Evolutionary conservation across 2,329 filamentous ascomycete genomes (phyloP), one percentile per base, ranked within the genome.

Genomic region (Colletotrichum sp.): DNA sequence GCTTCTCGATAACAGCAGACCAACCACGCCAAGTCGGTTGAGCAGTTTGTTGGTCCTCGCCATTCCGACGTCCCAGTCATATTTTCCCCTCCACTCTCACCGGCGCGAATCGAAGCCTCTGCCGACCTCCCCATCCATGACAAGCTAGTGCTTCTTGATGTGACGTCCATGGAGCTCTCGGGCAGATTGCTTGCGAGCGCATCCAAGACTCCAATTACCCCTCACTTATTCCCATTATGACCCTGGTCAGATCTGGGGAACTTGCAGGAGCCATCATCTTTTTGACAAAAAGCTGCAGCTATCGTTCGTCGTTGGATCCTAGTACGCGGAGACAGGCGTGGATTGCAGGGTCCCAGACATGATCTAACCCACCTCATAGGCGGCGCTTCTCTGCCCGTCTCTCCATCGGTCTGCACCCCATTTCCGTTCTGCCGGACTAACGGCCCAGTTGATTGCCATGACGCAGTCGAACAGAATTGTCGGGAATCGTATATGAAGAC

Each of bases 181-280:
- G 30, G 57, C 12, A 57, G 21, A 26, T 21, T 28, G n/a, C 36
- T 55, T 30, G 57, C 36, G 34, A 64, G 21, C 34, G 24, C 21
- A 43, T 61, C 10, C 43, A 52, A 52, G 43, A 52, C 72, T 43
- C 55, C 69, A 75, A 59, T 14, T 73, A 73, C 70, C 73, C 73
- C 69, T 68, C 73, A 71, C 57, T 68, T 59, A 13, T 16, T 13
- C 48, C 36, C 61, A 21, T 64, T 32, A 10, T 21, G 30, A 32
- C 24, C 68, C 55, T 26, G 39, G 32, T 63, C 55, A 64, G 34
- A 73, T 68, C 64, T 24, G 57, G 63, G 63, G 63, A 68, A 52
- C n/a, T 36, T 36, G 32, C 67, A 43, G 26, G 34, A 34, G 21
- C 18, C 2, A 52, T 21, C 18, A 6, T 9, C 28, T 61, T 48